Evolutionary conservation across 768 basidiomycete species (phyloP).

Genomic region (Dioszegia crocea): DNA sequence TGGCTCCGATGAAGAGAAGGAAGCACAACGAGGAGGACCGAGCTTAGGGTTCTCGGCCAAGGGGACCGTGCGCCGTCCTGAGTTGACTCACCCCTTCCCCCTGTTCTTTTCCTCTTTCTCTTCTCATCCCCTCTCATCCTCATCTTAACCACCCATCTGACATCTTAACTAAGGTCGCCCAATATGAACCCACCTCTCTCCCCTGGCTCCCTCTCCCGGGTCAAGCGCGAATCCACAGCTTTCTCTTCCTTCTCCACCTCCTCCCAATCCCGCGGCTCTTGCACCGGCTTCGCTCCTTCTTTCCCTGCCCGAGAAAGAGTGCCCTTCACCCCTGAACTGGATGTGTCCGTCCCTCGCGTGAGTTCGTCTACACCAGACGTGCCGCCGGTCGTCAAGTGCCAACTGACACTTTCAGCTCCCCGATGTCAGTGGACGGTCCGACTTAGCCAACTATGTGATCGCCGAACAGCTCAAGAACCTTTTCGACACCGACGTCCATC

Average conservation of each 20-base stretch:
- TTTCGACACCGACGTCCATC: conserved; percentile 1
- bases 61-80: too few species aligned
- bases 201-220: background rate
- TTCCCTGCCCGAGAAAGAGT: background rate
- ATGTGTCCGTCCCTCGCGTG: background rate
- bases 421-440: background rate
- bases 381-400: background rate
- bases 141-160: too few species aligned
- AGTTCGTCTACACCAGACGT: background rate
- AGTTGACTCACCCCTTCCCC: too few species aligned
- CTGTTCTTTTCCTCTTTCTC: too few species aligned
- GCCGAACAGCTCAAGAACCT: conserved; percentile 7
- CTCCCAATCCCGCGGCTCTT: background rate
- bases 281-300: background rate
- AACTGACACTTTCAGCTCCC: background rate
- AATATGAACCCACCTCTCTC: background rate
- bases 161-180: too few species aligned
- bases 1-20: too few species aligned
- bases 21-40: too few species aligned
- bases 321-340: background rate
- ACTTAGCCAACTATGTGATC: background rate
- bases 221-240: background rate
- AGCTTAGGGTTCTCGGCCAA: too few species aligned
- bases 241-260: conserved; percentile 4
- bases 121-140: too few species aligned